Base-by-base conservation (phyloP, 768 basidiomycete species). In the Tylopilus cervinicoccineus region DNA sequence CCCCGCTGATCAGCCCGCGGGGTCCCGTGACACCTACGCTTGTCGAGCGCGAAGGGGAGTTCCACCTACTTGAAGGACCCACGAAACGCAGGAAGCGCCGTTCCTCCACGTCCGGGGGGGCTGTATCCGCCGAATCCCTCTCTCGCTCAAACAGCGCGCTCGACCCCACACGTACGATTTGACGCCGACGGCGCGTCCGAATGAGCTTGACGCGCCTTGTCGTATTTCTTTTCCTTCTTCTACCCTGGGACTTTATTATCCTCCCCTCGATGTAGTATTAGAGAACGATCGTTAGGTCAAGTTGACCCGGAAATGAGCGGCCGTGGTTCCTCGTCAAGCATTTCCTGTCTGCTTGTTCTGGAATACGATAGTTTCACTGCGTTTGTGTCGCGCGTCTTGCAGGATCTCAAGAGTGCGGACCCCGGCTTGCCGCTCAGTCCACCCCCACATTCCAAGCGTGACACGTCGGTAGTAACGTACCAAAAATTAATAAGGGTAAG, bases 81-180 rank as follows among this genome's bases (percentile, higher is more conserved):
- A 5, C 26, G 17, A 58, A 43, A 29, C 56, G 61, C 41, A 58
- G 44, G 53, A 58, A 48, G 56, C 43, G 13, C 33, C 48, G 53
- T 23, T 19, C 44, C 0, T 42, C 43, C 3, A 9, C 13, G n/a
- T 22, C 51, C 6, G 13, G 12, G 29, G 47, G 43, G 14, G 29
- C 23, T 0, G 29, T 38, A 17, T 17, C 31, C 5, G 6, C 41
- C 11, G 17, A 12, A n/a, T 26, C 40, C 6, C 48, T 41, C 36
- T 16, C 46, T 16, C 39, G 48, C 24, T 41, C 54, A n/a, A 38
- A 28, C 13, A 44, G 24, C 10, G 16, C 22, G 26, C 31, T 47
- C 31, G 51, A 60, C 24, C 7, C 40, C 34, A 34, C 43, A 13
- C 50, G 28, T 11, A 27, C 29, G 20, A 8, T 2, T 31, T 55